A percentile compares a stretch with the other conserved stretches of the same genome.
Conservation (phyloP, 495 filamentous ascomycete genomes). For the Trichoderma virens region DNA sequence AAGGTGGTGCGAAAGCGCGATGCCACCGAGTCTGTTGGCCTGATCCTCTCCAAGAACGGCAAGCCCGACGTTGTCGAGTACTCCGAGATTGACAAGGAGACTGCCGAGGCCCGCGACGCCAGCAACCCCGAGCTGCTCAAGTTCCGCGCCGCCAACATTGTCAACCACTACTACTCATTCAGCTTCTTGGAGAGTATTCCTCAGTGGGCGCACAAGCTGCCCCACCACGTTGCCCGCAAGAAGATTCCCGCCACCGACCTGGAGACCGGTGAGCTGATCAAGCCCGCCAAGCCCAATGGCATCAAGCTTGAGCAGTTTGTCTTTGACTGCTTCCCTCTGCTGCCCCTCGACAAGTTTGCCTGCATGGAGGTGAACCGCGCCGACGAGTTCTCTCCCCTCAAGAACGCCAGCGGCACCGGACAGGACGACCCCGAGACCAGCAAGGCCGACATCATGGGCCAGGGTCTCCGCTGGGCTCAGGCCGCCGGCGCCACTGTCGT, state of each 20-base stretch:
- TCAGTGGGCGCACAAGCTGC: conserved; percentile 72
- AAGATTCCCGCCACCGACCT: conserved; percentile 88
- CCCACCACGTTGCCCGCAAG: conserved; percentile 94
- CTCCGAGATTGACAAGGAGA: conserved; percentile 86
- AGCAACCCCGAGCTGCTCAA: conserved; percentile 77
- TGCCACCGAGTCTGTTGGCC: conserved; percentile 90
- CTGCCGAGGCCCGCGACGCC: conserved; percentile 80
- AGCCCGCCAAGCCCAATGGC: conserved; percentile 90
- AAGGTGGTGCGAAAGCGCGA: conserved; percentile 98
- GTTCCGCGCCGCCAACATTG: conserved; percentile 97
- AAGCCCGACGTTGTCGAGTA: conserved; percentile 98
- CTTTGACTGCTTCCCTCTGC: conserved; percentile 94
- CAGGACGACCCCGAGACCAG: conserved; percentile 94
- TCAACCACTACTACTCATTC: conserved; percentile 99
- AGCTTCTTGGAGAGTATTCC: conserved; percentile 87
- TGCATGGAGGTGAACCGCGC: conserved; percentile 93
- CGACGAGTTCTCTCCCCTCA: conserved; percentile 97
- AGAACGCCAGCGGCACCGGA: conserved; percentile 86
- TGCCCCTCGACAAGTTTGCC: conserved; percentile 81
- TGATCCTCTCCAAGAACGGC: conserved; percentile 92
- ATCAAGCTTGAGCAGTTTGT: conserved; percentile 99
- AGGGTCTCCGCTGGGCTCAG: conserved; percentile 78
- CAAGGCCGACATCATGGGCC: conserved; percentile 77
- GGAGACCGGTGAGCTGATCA: conserved; percentile 67
- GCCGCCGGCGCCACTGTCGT: conserved; percentile 67